Conservation (phyloP, 108 stramenopile species). For the Cyclostephanos invisitatus region DNA sequence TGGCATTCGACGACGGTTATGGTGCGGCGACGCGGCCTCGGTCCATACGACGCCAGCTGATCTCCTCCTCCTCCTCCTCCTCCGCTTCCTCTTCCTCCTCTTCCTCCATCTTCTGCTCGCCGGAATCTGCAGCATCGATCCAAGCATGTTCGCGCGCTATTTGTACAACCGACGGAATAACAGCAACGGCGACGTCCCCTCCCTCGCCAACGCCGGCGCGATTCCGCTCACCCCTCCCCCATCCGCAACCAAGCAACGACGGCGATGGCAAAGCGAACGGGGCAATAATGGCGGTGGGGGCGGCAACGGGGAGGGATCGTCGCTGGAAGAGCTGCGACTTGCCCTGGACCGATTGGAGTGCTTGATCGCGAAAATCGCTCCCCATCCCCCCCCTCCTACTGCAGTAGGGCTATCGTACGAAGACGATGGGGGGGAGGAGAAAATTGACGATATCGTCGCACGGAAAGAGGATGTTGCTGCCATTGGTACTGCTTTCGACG, state of each 20-base stretch:
- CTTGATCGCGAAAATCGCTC: conserved; percentile 27
- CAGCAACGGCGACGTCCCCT: background rate
- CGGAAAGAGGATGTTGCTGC: background rate
- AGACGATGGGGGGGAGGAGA: conserved; percentile 9
- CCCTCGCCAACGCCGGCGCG: background rate
- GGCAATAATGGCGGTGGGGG: background rate
- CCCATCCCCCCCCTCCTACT: background rate
- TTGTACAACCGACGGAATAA: background rate
- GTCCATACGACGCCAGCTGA: no score
- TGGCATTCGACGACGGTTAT: no score
- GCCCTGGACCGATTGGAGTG: conserved; percentile 50
- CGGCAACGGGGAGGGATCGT: background rate
- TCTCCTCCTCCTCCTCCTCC: no score
- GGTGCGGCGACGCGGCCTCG: no score
- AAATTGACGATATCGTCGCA: conserved; percentile 11
- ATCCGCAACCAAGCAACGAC: background rate
- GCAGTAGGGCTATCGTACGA: background rate
- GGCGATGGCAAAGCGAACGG: background rate
- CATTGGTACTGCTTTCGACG: background rate
- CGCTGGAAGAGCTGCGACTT: conserved; percentile 43
- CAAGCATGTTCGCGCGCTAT: background rate
- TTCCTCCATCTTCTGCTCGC: no score
- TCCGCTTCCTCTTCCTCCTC: no score
- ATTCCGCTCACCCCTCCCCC: background rate
- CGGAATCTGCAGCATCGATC: no score